phyloP scores from a whole-genome alignment of 2,329 filamentous ascomycete genomes.

The Graphilbum sp. region DNA sequence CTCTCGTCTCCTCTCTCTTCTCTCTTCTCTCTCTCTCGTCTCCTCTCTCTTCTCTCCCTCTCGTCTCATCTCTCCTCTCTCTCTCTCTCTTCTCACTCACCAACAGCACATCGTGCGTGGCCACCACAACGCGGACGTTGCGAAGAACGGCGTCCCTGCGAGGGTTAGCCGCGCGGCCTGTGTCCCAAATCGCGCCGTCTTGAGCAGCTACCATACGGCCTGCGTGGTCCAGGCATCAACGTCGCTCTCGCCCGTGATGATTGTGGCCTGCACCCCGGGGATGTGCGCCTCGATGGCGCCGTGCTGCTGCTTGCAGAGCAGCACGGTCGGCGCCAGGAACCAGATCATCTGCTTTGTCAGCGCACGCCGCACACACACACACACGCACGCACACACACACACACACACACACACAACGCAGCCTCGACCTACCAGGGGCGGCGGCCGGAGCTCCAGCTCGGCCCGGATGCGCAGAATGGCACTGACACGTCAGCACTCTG shows the following conservation, averaged over 20 bases:
- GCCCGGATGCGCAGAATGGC: conserved; percentile 50
- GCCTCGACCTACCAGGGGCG: conserved; percentile 50
- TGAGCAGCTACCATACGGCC: conserved; percentile 27
- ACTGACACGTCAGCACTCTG: conserved; percentile 19
- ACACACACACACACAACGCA: conserved; percentile 8
- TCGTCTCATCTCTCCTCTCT: too few species aligned
- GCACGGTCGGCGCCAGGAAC: conserved; percentile 57
- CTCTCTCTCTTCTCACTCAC: too few species aligned
- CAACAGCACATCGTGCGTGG: conserved; percentile 57
- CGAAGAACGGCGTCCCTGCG: conserved; percentile 44
- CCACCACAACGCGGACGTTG: conserved; percentile 56
- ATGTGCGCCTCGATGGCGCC: conserved; percentile 43
- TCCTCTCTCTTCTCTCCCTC: too few species aligned
- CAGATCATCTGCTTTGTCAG: conserved; percentile 51
- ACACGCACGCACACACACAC: too few species aligned
- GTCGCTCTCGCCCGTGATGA: conserved; percentile 52
- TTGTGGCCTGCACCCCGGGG: conserved; percentile 37
- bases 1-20: too few species aligned
- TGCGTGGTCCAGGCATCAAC: conserved; percentile 58
- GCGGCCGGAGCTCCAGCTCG: conserved; percentile 38
- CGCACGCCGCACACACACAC: too few species aligned
- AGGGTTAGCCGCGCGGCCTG: background rate
- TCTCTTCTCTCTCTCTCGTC: too few species aligned
- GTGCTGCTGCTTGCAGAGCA: conserved; percentile 50
- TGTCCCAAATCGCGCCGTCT: background rate